phyloP scores from a whole-genome alignment of 345 rosid genomes.

The Barbarea vulgaris region DNA sequence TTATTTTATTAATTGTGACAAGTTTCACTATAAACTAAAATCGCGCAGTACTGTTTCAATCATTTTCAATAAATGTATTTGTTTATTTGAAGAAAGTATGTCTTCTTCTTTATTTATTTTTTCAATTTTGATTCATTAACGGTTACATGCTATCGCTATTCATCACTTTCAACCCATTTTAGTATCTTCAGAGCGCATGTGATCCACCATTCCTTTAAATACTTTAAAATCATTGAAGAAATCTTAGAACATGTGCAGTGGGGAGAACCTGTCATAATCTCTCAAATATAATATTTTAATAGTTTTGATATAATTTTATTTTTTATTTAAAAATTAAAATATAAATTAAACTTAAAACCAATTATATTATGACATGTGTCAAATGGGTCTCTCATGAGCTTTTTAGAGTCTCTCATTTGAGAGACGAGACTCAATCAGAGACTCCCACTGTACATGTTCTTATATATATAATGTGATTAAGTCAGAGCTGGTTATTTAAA shows the following conservation, averaged over 20 bases:
- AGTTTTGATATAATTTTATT: too few species aligned
- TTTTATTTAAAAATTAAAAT: too few species aligned
- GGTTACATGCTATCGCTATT: conserved; percentile 17
- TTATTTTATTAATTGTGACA: conserved; percentile 2
- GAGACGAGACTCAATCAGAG: too few species aligned
- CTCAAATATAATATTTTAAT: too few species aligned
- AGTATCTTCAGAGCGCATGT: conserved; percentile 33
- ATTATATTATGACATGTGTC: too few species aligned
- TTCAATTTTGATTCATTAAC: neutral
- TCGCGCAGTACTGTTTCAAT: conserved; percentile 14
- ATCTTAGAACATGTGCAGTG: too few species aligned
- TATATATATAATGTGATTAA: neutral
- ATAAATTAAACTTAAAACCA: too few species aligned
- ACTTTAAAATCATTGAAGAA: conserved; percentile 8
- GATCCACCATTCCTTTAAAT: conserved; percentile 38
- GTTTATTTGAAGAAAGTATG: neutral
- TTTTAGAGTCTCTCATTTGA: too few species aligned
- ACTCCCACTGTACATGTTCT: too few species aligned
- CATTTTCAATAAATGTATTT: conserved; percentile 10
- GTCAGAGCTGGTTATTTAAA: conserved; percentile 11
- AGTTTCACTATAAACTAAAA: conserved; percentile 11
- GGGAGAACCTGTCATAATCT: too few species aligned
- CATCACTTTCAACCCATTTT: conserved; percentile 25
- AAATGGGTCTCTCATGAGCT: too few species aligned
- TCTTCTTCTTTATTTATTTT: neutral